phyloP scores from a whole-genome alignment of 331 rosid genomes.

The Dryas integrifolia region DNA sequence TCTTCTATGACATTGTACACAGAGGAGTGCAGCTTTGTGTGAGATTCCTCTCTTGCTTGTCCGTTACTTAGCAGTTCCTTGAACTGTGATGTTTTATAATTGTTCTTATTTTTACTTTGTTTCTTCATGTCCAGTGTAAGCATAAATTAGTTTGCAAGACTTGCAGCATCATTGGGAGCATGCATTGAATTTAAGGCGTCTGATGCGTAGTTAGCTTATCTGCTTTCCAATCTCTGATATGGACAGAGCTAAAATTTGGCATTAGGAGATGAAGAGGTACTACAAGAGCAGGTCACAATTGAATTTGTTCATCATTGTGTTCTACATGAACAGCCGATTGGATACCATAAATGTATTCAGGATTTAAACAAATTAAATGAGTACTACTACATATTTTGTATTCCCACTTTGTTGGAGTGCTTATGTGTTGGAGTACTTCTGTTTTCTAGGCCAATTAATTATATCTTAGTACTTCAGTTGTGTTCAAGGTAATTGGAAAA shows the following conservation, averaged over 20 bases:
- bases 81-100: neutral
- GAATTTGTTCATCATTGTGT: neutral
- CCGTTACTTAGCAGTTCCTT: neutral
- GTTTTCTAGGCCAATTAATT: too few relatives aligned
- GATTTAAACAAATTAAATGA: too few relatives aligned
- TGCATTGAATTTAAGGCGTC: slow-evolving; percentile 65
- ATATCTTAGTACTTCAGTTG: too few relatives aligned
- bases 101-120: neutral
- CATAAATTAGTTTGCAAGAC: slow-evolving; percentile 80
- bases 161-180: slow-evolving; percentile 69
- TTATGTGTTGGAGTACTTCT: neutral
- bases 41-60: slow-evolving; percentile 30
- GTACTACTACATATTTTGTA: too few relatives aligned
- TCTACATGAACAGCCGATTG: neutral
- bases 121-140: slow-evolving; percentile 58
- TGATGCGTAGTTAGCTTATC: slow-evolving; percentile 69
- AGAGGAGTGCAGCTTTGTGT: slow-evolving; percentile 90
- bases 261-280: neutral
- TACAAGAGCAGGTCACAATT: neutral
- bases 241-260: neutral
- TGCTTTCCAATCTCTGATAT: slow-evolving; percentile 55
- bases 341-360: too few relatives aligned
- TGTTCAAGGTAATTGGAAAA: too few relatives aligned
- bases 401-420: neutral
- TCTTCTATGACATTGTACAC: slow-evolving; percentile 78